phyloP scores from a whole-genome alignment of 805 yeast genomes.

The Ogataea paraovalis region DNA sequence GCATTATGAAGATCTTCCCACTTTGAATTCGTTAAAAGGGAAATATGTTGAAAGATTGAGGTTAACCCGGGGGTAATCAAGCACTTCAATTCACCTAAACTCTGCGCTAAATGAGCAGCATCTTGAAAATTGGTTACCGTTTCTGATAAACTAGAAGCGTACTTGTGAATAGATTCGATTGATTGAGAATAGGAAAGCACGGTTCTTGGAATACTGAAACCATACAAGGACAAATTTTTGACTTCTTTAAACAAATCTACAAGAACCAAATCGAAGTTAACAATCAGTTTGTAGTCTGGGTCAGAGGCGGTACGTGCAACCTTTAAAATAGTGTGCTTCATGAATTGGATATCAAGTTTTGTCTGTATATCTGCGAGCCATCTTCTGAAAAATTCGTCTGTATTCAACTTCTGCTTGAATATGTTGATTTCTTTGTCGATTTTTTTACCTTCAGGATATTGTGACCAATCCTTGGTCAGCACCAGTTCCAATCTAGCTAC shows the following conservation, averaged over 20 bases:
- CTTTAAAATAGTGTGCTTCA: slow-evolving; percentile 32
- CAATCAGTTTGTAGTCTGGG: slow-evolving; percentile 29
- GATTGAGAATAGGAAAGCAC: slow-evolving; percentile 44
- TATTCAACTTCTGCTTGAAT: slow-evolving; percentile 44
- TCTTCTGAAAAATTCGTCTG: slow-evolving; percentile 35
- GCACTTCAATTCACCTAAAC: slow-evolving; percentile 38
- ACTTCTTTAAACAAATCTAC: slow-evolving; percentile 50
- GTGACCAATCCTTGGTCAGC: slow-evolving; percentile 58
- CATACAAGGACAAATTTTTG: slow-evolving; percentile 44
- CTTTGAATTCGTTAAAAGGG: slow-evolving; percentile 33
- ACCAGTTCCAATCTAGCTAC: slow-evolving; percentile 44
- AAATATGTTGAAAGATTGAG: slow-evolving; percentile 32
- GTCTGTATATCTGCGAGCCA: slow-evolving; percentile 41
- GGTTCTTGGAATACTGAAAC: slow-evolving; percentile 54
- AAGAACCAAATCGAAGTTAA: slow-evolving; percentile 49
- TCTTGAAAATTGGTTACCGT: slow-evolving; percentile 39
- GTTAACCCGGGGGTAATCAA: slow-evolving; percentile 30
- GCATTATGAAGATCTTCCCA: slow-evolving; percentile 56
- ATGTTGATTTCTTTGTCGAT: slow-evolving; percentile 47
- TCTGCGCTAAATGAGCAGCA: slow-evolving; percentile 7
- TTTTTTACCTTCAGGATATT: slow-evolving; percentile 62
- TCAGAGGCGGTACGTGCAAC: slow-evolving; percentile 23
- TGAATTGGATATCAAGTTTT: slow-evolving; percentile 10
- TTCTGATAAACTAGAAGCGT: slow-evolving; percentile 51
- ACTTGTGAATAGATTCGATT: slow-evolving; percentile 51